A percentile compares a stretch with the other conserved stretches of the same genome.
These are phyloP conservation scores for Eucalyptus leucophloia DNA, from an alignment of 345 rosid genomes.

Conservation along the genomic window DNA sequence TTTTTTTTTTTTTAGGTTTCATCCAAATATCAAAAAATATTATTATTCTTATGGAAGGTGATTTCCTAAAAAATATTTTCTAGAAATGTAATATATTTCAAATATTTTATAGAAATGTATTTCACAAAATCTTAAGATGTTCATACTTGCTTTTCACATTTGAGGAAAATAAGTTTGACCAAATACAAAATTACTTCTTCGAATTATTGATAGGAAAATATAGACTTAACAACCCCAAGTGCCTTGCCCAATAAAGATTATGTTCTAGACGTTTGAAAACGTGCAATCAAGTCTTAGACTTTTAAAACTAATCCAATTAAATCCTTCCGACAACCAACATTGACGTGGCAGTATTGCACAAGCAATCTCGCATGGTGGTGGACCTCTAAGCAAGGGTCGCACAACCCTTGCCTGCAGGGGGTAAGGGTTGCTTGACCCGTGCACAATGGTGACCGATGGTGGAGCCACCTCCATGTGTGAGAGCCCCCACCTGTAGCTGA, in stretches of 20 bases:
- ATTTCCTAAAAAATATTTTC: no score
- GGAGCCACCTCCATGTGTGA: background rate
- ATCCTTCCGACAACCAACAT: background rate
- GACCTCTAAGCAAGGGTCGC: background rate
- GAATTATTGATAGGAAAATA: background rate
- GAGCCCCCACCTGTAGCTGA: background rate
- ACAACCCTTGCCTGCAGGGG: background rate
- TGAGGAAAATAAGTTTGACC: no score
- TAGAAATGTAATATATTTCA: no score
- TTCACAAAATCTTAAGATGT: no score
- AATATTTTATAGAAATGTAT: no score
- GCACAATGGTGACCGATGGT: background rate
- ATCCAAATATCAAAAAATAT: no score
- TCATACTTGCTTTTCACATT: no score
- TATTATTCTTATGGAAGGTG: no score
- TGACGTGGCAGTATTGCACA: background rate
- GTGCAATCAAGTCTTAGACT: background rate
- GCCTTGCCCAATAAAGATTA: background rate
- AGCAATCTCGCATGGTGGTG: background rate
- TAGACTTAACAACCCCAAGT: background rate
- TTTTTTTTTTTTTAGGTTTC: no score
- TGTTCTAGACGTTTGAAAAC: background rate
- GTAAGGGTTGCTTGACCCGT: background rate
- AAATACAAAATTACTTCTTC: background rate
- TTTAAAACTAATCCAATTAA: background rate